Conservation (phyloP, 2,329 filamentous ascomycete genomes). For the Pseudocercospora fijiensis region DNA sequence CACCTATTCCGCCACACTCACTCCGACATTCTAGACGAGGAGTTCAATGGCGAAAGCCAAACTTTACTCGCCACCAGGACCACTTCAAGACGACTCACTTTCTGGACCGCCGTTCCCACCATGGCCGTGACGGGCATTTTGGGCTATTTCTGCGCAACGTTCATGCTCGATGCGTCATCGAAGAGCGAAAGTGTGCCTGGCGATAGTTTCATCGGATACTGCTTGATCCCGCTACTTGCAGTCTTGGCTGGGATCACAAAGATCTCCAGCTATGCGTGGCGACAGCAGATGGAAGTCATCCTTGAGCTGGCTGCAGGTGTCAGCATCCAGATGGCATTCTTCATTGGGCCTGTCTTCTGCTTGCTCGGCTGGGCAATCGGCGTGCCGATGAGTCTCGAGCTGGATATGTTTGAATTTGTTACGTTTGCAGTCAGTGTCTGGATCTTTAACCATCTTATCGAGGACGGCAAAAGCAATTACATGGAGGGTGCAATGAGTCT, state of each 20-base stretch:
- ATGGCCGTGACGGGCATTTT: background rate
- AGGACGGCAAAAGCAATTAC: conserved; percentile 11
- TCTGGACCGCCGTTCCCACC: background rate
- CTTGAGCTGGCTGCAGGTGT: conserved; percentile 6
- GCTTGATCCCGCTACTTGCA: conserved; percentile 4
- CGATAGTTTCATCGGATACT: conserved; percentile 7
- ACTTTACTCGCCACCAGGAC: background rate
- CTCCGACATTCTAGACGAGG: background rate
- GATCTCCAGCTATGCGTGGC: conserved; percentile 8
- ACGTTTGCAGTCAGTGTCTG: conserved; percentile 7
- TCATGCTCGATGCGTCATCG: background rate
- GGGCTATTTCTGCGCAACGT: background rate
- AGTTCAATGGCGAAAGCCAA: conserved; percentile 7
- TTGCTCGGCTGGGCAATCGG: conserved; percentile 5
- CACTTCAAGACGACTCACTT: background rate
- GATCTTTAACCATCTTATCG: conserved; percentile 8
- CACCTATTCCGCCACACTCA: conserved; percentile 3
- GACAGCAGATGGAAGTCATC: conserved; percentile 6
- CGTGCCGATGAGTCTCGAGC: conserved; percentile 2
- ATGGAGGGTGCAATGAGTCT: conserved; percentile 11
- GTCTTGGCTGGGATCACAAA: background rate
- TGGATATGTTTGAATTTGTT: conserved; percentile 8
- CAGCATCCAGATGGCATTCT: conserved; percentile 9
- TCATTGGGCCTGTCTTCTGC: conserved; percentile 3
- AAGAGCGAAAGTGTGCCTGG: background rate